These are phyloP conservation scores for Hypoxylon sp. DNA, from an alignment of 2,329 filamentous ascomycete genomes.

Conservation along the genomic window DNA sequence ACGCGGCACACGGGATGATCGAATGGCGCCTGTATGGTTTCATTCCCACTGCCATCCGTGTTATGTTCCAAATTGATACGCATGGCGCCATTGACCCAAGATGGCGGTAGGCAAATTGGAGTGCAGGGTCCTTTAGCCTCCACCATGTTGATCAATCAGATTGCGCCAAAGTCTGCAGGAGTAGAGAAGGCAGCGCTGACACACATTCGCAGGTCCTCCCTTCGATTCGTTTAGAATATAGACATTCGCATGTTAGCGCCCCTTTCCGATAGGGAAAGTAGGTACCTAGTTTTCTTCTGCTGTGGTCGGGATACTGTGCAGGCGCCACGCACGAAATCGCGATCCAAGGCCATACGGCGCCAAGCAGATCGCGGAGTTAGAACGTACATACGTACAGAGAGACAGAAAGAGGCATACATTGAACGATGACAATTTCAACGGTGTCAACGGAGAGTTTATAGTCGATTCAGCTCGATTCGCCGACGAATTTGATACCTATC, in stretches of 20 bases:
- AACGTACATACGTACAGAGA: constrained; percentile 35
- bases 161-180: constrained; percentile 37
- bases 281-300: constrained; percentile 43
- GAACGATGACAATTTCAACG: constrained; percentile 29
- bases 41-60: constrained; percentile 31
- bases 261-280: constrained; percentile 50
- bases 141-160: constrained; percentile 43
- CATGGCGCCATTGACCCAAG: constrained; percentile 47
- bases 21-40: constrained; percentile 31
- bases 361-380: constrained; percentile 46
- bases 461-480: constrained; percentile 30
- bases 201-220: constrained; percentile 30
- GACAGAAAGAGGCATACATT: constrained; percentile 18
- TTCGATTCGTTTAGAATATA: constrained; percentile 44
- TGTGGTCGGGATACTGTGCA: constrained; percentile 51
- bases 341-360: constrained; percentile 46
- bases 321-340: constrained; percentile 49
- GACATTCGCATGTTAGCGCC: constrained; percentile 46
- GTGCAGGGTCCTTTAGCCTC: constrained; percentile 43
- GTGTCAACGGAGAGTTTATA: constrained; percentile 23
- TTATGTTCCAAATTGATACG: constrained; percentile 42
- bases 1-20: constrained; percentile 20
- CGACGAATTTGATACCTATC: constrained; percentile 26
- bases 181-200: constrained; percentile 40
- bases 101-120: constrained; percentile 44